Evolutionary conservation across 2,329 filamentous ascomycete species (phyloP).

Genomic region (Pseudogymnoascus sp.): DNA sequence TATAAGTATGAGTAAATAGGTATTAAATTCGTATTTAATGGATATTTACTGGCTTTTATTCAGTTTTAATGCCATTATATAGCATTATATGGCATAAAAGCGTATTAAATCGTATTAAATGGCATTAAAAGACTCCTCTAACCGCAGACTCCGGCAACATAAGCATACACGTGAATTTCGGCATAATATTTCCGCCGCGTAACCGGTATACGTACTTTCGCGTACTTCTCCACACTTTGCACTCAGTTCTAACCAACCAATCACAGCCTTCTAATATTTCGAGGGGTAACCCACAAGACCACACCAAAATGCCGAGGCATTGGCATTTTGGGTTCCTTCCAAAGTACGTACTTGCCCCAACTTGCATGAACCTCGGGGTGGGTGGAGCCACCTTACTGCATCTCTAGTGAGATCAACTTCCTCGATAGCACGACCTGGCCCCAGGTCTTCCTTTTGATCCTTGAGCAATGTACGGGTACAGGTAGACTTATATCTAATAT

Average conservation of each 20-base stretch:
- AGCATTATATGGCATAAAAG: neutral
- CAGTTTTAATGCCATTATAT: neutral
- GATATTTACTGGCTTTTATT: neutral
- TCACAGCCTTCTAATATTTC: neutral
- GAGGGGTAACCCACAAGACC: neutral
- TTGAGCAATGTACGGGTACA: neutral
- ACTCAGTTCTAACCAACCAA: neutral
- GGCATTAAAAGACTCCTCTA: neutral
- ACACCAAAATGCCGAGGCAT: neutral
- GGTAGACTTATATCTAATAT: neutral
- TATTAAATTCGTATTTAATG: neutral
- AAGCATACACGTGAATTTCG: neutral
- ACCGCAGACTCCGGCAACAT: neutral
- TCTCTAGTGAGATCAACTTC: neutral
- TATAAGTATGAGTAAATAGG: neutral
- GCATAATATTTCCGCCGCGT: neutral
- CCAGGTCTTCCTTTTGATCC: neutral
- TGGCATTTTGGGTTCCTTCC: neutral
- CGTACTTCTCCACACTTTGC: neutral
- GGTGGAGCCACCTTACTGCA: neutral
- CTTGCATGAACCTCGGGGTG: neutral
- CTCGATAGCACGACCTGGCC: neutral
- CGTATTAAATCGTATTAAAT: neutral
- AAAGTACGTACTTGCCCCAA: neutral
- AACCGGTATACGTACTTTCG: neutral